Base-by-base conservation (phyloP, 2,329 filamentous ascomycete genomes). In the Dothideomycetes sp. region DNA sequence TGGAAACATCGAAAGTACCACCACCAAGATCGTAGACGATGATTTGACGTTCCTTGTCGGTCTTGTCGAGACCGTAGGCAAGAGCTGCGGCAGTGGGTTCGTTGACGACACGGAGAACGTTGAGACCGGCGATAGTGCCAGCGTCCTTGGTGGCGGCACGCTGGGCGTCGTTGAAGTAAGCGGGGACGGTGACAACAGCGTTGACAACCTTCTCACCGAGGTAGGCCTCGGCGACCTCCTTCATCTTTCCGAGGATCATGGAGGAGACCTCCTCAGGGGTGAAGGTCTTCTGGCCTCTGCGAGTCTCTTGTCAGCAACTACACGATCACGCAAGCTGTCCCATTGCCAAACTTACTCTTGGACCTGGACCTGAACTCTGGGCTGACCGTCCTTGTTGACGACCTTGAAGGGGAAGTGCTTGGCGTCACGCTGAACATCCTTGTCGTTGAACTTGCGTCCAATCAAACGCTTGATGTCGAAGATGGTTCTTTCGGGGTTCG, bases 371-470 rank as follows among this genome's bases (percentile, higher is more conserved):
- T 82, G 74, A 60, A 98, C 80, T 52, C 80, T 69, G 50, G 91
- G 91, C 73, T 95, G 94, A 63, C 80, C 87, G 66, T 83, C 78
- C 74, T 91, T 88, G 74, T 83, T 76, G 59, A 86, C 62, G 47
- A 98, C 84, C 71, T 85, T 86, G 82, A 89, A 98, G 59, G 91
- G 89, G 77, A 94, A 95, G 74, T 95, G 84, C 84, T 98, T 96
- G 62, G 91, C 76, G 62, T 98, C 91, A 61, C 72, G 75, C 71
- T 95, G 88, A 52, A 95, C 81, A 50, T 93, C 84, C 71, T 82
- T 84, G 63, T 64, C 67, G 53, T 58, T 60, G 57, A 61, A 71
- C 59, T 70, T 71, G 51, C 66, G 63, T 27, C 68, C 68, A 50
- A 71, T 71, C 44, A 71, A 57, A 57, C 68, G 64, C 64, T 71